These are phyloP conservation scores for Aegilops bicornis DNA, from an alignment of 176 grass and related monocot species.

Conservation along the genomic window DNA sequence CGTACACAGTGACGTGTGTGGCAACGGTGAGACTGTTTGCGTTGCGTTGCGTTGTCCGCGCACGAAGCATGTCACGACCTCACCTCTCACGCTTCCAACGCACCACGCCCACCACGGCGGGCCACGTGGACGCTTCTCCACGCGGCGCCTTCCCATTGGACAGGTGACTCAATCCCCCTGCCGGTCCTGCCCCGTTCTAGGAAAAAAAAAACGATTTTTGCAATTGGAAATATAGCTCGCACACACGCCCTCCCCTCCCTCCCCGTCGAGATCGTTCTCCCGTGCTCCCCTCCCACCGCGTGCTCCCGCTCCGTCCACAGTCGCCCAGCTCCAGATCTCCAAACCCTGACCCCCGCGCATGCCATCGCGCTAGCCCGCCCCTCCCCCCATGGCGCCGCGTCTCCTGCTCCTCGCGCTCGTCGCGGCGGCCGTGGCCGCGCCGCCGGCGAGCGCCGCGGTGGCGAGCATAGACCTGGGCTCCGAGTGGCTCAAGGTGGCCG, in stretches of 20 bases:
- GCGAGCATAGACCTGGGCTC: slow-evolving; percentile 96
- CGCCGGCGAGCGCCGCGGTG: slow-evolving; percentile 65
- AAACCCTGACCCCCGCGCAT: slow-evolving; percentile 38
- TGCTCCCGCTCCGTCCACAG: slow-evolving; percentile 9
- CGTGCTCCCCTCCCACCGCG: background rate
- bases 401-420: slow-evolving; percentile 27
- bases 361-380: slow-evolving; percentile 32
- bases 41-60: background rate
- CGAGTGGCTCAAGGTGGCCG: slow-evolving; percentile 95
- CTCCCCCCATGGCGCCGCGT: slow-evolving; percentile 13
- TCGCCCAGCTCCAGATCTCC: slow-evolving; percentile 39
- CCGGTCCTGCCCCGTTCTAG: slow-evolving; percentile 17
- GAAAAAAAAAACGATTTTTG: background rate
- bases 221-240: slow-evolving; percentile 33
- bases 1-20: background rate
- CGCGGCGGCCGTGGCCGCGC: slow-evolving; percentile 24
- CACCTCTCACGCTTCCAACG: slow-evolving; percentile 47
- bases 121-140: slow-evolving; percentile 54
- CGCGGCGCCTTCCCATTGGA: slow-evolving; percentile 55
- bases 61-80: background rate
- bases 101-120: slow-evolving; percentile 34
- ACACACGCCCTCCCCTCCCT: slow-evolving; percentile 11
- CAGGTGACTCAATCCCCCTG: slow-evolving; percentile 8
- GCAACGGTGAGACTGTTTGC: background rate
- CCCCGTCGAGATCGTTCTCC: slow-evolving; percentile 43